Evolutionary conservation across 345 rosid species (phyloP).

Genomic region (Dipteronia sinensis): DNA sequence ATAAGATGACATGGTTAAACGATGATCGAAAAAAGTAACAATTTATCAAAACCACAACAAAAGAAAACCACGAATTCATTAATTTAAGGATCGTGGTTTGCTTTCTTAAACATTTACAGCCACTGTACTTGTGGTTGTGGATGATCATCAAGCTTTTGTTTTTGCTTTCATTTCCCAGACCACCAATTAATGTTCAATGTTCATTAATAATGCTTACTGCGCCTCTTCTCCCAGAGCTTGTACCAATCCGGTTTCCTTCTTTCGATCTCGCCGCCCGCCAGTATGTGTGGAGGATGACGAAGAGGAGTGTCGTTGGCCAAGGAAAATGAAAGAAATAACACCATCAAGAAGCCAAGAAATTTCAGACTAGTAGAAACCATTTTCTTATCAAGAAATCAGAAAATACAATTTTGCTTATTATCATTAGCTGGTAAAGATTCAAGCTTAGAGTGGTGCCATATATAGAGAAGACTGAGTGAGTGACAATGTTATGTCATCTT

Average conservation of each 20-base stretch:
- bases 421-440: not conserved
- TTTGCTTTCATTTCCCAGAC: constrained; percentile 16
- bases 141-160: not conserved
- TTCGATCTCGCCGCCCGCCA: not conserved
- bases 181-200: not conserved
- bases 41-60: too few relatives aligned
- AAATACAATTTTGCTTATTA: not conserved
- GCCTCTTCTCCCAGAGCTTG: constrained; percentile 25
- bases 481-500: not conserved
- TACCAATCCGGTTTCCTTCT: constrained; percentile 22
- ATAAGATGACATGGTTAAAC: too few relatives aligned
- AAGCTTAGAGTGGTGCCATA: not conserved
- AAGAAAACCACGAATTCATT: too few relatives aligned
- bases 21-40: too few relatives aligned
- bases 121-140: too few relatives aligned
- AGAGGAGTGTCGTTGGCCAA: constrained; percentile 18
- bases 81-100: too few relatives aligned
- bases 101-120: too few relatives aligned
- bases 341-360: constrained; percentile 5
- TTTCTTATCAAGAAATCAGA: not conserved
- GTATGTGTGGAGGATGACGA: not conserved
- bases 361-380: constrained; percentile 21
- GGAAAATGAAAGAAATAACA: constrained; percentile 23
- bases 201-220: not conserved
- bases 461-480: constrained; percentile 8